Base-by-base conservation (phyloP, 331 rosid genomes). In the Cydonia oblonga region DNA sequence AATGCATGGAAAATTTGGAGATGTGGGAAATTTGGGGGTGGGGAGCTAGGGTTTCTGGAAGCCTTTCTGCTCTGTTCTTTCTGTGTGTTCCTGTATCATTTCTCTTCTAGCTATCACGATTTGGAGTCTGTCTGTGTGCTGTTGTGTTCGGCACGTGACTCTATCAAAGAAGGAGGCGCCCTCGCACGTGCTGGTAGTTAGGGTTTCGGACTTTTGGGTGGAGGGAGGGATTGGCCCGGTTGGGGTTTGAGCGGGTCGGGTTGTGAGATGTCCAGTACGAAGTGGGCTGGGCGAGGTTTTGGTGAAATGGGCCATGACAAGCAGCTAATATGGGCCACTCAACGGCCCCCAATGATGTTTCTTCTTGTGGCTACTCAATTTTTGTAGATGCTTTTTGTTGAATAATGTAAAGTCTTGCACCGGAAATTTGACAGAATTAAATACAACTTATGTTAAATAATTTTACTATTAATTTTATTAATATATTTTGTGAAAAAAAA, bases 101-200 rank as follows among this genome's bases (percentile, higher is more conserved):
- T 64, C 19, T 42, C 16, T 24, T 22, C 66, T 71, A 63, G 38
- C 18, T 71, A 63, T 32, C 49, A 42, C 72, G 78, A 81, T 57
- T 72, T 78, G 79, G 68, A 5, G 67, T 19, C 77, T 29, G 67
- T 19, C 77, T 29, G 64, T 7, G 79, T 67, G 83, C 78, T 70
- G 78, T 80, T 54, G 84, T 63, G 79, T 74, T 25, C 28, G 84
- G 83, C 96, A 89, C 92, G 92, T 87, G 96, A 85, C 74, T 75
- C 79, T 71, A 80, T 83, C 84, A 40, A 77, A 59, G 79, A 74
- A 64, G 72, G 75, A 28, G 68, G 74, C 66, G 26, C 56, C 60
- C 33, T 69, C 69, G 74, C 93, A 90, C 90, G 96, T 85, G 92
- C 66, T 1, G 76, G 69, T 75, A 3, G 85, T 74, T 80, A 74